Evolutionary conservation across 2,329 filamentous ascomycete species (phyloP), one percentile per base, ranked within the genome.

Genomic region (Scedosporium aurantiacum): DNA sequence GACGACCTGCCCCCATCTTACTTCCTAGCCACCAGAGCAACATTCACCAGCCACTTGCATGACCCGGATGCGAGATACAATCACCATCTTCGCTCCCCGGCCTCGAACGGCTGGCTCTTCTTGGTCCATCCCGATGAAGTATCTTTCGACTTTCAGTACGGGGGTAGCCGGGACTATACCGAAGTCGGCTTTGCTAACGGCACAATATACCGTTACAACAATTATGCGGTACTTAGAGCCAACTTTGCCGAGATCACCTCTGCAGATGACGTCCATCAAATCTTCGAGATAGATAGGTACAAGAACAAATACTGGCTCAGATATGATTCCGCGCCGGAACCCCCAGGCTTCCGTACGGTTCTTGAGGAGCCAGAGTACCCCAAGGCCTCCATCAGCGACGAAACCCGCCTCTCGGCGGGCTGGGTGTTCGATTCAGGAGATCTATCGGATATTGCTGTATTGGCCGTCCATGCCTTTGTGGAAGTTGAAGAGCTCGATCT

Each of bases 1-100:
- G 32, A 59, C 10, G 28, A 16, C 21, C 6, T 16, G 16, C 25
- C 28, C 1, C 16, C 57, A 21, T 21, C 10, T 2, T n/a, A 18
- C 12, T 59, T 59, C 37, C 7, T 45, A 8, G 16, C 32, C 8
- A 16, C 10, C 8, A 40, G 25, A n/a, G 32, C 8, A 23, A 32
- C 28, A 27, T 12, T n/a, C 18, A 28, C 21, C n/a, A 23, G 32
- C 57, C 21, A 23, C 10, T n/a, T 45, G 10, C 65, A 65, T n/a
- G 64, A 66, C 37, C 65, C 65, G 1, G 65, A 66, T 23, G 65
- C 65, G 3, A 58, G 60, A 6, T 66, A 65, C 32, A 66, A 66
- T 27, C 37, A 59, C 10, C 62, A 63, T 23, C 23, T 66, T 2
- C 62, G 41, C 16, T 23, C 12, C 14, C n/a, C 40, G 8, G 28